Evolutionary conservation across 495 filamentous ascomycete genomes (phyloP).

Genomic region (Paragyromitra xinjiangensis): DNA sequence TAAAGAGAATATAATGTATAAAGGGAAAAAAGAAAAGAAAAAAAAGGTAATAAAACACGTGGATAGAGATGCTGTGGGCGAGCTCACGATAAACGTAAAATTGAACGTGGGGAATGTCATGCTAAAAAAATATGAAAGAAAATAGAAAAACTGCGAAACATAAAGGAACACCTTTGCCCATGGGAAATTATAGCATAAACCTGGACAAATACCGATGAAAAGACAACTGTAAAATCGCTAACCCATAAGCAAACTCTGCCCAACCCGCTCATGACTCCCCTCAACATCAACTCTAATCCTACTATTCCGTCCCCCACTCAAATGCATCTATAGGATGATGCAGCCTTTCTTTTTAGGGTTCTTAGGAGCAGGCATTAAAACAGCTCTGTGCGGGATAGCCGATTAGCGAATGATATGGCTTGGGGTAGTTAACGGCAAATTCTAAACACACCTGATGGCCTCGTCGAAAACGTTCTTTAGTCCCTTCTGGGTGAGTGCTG

Average conservation of each 20-base stretch:
- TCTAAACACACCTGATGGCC: conserved; percentile 77
- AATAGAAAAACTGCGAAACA: conserved; percentile 39
- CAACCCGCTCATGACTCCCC: conserved; percentile 30
- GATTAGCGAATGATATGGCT: conserved; percentile 9
- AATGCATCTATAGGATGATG: conserved; percentile 41
- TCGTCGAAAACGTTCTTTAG: conserved; percentile 98
- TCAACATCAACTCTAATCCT: conserved; percentile 29
- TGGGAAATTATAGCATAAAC: conserved; percentile 54
- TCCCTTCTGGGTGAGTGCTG: conserved; percentile 94
- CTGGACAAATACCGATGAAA: conserved; percentile 53
- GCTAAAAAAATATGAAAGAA: conserved; percentile 38
- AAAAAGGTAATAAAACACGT: conserved; percentile 48
- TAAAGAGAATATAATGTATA: conserved; percentile 43
- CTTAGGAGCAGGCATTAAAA: conserved; percentile 56
- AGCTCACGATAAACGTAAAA: conserved; percentile 36
- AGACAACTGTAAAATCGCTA: conserved; percentile 51
- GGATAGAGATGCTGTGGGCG: conserved; percentile 23
- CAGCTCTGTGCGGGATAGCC: conserved; percentile 43
- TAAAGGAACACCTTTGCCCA: conserved; percentile 54
- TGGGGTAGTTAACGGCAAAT: not conserved
- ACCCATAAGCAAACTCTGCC: conserved; percentile 51
- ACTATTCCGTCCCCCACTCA: not conserved
- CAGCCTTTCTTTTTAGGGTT: conserved; percentile 29
- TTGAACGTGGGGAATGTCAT: conserved; percentile 38
- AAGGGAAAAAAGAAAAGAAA: conserved; percentile 29